Conservation (phyloP, 176 grass and related monocot species). For the Aegilops sharonensis region DNA sequence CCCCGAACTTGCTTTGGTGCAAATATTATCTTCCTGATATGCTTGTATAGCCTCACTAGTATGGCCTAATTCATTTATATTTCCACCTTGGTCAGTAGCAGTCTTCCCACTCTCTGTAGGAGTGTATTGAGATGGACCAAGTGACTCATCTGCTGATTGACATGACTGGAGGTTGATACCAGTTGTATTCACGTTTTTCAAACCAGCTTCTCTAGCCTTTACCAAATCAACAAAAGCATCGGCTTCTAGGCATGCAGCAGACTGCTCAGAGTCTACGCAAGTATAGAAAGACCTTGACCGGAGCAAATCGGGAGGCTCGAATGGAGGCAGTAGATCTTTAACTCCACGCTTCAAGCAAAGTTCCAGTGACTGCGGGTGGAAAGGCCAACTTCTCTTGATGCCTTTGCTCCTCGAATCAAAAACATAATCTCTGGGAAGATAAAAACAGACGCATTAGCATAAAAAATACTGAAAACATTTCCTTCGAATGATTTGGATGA, state of each 20-base stretch:
- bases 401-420: conserved; percentile 73
- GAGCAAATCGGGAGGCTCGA: conserved; percentile 73
- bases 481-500: neutral
- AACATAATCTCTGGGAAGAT: conserved; percentile 77
- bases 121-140: conserved; percentile 27
- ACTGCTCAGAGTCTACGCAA: conserved; percentile 30
- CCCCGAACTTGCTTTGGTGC: conserved; percentile 38
- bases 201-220: conserved; percentile 41
- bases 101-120: conserved; percentile 44
- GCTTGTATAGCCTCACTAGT: conserved; percentile 29
- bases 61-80: conserved; percentile 21
- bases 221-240: conserved; percentile 19
- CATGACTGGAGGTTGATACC: conserved; percentile 39
- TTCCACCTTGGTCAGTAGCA: conserved; percentile 22
- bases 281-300: conserved; percentile 38
- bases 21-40: conserved; percentile 46
- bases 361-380: conserved; percentile 55
- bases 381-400: conserved; percentile 79
- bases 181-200: conserved; percentile 10
- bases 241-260: conserved; percentile 21
- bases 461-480: neutral
- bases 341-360: conserved; percentile 75
- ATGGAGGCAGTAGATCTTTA: conserved; percentile 76
- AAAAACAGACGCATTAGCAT: conserved; percentile 43
- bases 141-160: conserved; percentile 25